Conservation (phyloP, 208 protist genomes). For the Herpetomonas tarakana region DNA sequence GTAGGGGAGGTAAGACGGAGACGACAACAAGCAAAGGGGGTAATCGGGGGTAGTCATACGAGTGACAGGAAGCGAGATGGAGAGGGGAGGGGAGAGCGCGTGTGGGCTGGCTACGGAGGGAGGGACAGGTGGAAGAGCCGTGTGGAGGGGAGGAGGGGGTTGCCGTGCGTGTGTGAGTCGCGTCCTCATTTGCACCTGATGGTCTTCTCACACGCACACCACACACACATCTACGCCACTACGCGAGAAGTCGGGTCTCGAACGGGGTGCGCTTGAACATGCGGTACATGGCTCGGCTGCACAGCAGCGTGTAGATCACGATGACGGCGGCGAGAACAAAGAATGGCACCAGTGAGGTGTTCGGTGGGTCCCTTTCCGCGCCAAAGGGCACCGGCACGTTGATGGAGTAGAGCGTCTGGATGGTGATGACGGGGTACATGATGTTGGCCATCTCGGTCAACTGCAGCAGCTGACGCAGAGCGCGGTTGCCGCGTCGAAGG, state of each 20-base stretch:
- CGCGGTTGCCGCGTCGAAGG: slow-evolving; percentile 60
- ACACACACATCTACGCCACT: too few relatives aligned
- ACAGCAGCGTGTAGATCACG: slow-evolving; percentile 33
- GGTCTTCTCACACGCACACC: too few relatives aligned
- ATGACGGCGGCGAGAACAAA: slow-evolving; percentile 57
- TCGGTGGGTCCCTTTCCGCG: slow-evolving; percentile 42
- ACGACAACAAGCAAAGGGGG: too few relatives aligned
- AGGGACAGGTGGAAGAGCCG: too few relatives aligned
- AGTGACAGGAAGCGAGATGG: too few relatives aligned
- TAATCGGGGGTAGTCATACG: too few relatives aligned
- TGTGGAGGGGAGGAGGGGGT: too few relatives aligned
- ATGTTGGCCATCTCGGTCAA: slow-evolving; percentile 79
- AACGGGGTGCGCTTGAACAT: slow-evolving; percentile 47
- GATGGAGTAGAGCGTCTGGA: slow-evolving; percentile 83
- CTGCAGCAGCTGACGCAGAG: slow-evolving; percentile 66
- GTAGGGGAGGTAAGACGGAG: too few relatives aligned
- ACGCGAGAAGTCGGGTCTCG: slow-evolving; percentile 56
- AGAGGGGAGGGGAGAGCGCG: too few relatives aligned
- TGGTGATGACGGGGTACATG: slow-evolving; percentile 72
- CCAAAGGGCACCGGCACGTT: slow-evolving; percentile 76
- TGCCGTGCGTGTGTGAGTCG: too few relatives aligned
- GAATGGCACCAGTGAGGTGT: slow-evolving; percentile 42
- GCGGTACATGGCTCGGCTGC: slow-evolving; percentile 27
- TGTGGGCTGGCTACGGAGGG: too few relatives aligned
- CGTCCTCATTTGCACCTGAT: too few relatives aligned